A percentile compares a stretch with the other conserved stretches of the same genome.
These are phyloP conservation scores for Dipodascus geniculatus DNA, from an alignment of 805 yeast genomes.

Conservation along the genomic window DNA sequence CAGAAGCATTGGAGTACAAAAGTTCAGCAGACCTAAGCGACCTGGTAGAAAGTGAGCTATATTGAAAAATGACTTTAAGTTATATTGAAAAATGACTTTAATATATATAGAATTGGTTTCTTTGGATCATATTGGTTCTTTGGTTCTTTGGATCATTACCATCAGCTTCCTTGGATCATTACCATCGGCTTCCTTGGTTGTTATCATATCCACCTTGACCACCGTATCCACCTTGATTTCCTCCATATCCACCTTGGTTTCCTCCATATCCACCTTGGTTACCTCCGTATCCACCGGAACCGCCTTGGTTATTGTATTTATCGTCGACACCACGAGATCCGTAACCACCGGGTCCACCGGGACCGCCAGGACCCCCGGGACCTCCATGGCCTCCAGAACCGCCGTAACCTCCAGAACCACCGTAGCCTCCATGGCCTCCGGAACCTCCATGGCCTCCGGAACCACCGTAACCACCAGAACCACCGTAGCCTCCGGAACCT, in stretches of 20 bases:
- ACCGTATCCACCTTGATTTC: background rate
- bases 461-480: background rate
- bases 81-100: background rate
- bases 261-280: slow-evolving; percentile 25
- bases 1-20: too few species aligned
- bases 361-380: slow-evolving; percentile 35
- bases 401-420: slow-evolving; percentile 5
- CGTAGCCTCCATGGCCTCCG: slow-evolving; percentile 8
- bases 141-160: background rate
- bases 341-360: slow-evolving; percentile 33
- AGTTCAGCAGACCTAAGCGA: background rate
- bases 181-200: background rate
- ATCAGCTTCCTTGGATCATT: background rate
- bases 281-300: slow-evolving; percentile 31
- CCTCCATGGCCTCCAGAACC: slow-evolving; percentile 18
- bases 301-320: slow-evolving; percentile 10
- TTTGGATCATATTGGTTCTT: too few species aligned
- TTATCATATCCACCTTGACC: too few species aligned
- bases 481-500: background rate
- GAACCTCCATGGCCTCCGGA: background rate
- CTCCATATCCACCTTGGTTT: background rate
- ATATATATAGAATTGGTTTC: background rate
- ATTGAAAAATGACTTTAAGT: background rate
- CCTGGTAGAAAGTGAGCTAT: slow-evolving; percentile 1
- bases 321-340: slow-evolving; percentile 37